Conservation (phyloP, 805 yeast species). For the Cyberlindnera bimundalis region DNA sequence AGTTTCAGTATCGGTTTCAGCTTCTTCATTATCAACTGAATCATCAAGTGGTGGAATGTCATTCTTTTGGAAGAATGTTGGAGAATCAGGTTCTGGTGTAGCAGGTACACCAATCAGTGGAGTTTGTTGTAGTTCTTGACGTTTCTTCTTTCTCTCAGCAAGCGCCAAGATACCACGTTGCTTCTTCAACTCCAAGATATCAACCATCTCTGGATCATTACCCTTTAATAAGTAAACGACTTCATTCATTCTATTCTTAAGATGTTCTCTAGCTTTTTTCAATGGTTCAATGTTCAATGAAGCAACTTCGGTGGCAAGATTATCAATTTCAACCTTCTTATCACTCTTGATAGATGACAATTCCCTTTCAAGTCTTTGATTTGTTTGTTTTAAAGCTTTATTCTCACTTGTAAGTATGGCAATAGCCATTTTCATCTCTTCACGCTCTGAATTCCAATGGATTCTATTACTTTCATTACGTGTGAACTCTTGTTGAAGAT, state of each 20-base stretch:
- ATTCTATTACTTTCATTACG: slow-evolving; percentile 57
- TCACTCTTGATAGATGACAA: neutral
- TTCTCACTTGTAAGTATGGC: slow-evolving; percentile 54
- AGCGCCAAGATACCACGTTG: slow-evolving; percentile 11
- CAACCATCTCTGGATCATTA: slow-evolving; percentile 6
- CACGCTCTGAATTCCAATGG: slow-evolving; percentile 57
- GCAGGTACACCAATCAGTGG: neutral
- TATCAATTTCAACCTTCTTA: neutral
- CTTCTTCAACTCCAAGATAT: slow-evolving; percentile 12
- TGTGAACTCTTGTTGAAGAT: slow-evolving; percentile 60
- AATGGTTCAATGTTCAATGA: slow-evolving; percentile 16
- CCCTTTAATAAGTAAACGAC: slow-evolving; percentile 27
- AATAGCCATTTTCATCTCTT: slow-evolving; percentile 53
- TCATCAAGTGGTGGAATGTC: neutral
- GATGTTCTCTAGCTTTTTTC: slow-evolving; percentile 25
- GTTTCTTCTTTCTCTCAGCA: slow-evolving; percentile 2
- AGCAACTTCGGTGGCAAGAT: neutral
- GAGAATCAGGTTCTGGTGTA: slow-evolving; percentile 13
- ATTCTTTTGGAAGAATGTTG: slow-evolving; percentile 1
- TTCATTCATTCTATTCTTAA: slow-evolving; percentile 28
- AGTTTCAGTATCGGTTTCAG: too few species aligned
- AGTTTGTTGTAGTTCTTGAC: neutral
- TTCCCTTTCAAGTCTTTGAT: slow-evolving; percentile 7
- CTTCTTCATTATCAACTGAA: too few species aligned
- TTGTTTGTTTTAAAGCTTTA: slow-evolving; percentile 29